Conservation (phyloP, 331 rosid species). For the Quercus tomentella region DNA sequence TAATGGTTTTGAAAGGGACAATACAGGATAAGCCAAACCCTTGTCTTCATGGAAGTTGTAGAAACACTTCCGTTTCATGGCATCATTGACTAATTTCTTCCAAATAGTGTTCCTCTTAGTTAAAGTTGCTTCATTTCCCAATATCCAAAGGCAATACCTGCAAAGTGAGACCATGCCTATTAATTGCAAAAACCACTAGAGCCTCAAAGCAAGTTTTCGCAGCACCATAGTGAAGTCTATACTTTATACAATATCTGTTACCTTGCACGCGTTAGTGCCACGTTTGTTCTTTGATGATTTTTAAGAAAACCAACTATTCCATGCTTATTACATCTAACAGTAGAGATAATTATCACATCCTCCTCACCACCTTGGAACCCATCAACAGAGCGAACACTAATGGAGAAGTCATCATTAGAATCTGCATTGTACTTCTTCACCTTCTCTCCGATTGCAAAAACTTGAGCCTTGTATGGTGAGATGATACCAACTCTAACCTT, state of each 20-base stretch:
- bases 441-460: slow-evolving; percentile 13
- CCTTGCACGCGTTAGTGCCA: slow-evolving; percentile 56
- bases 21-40: not conserved
- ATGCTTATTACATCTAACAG: slow-evolving; percentile 39
- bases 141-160: slow-evolving; percentile 41
- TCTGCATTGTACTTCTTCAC: not conserved
- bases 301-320: slow-evolving; percentile 42
- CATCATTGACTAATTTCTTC: slow-evolving; percentile 29
- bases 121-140: slow-evolving; percentile 33
- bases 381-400: slow-evolving; percentile 36
- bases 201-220: not conserved
- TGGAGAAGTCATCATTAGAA: not conserved
- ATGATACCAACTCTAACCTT: slow-evolving; percentile 34
- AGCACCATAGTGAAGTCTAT: not conserved
- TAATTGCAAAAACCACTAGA: not conserved
- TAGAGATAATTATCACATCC: slow-evolving; percentile 49
- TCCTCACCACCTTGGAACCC: slow-evolving; percentile 62
- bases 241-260: slow-evolving; percentile 1
- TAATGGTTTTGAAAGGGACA: slow-evolving; percentile 1
- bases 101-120: slow-evolving; percentile 19
- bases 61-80: slow-evolving; percentile 25
- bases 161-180: not conserved
- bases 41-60: slow-evolving; percentile 24
- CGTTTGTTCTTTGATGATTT: slow-evolving; percentile 40
- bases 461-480: slow-evolving; percentile 47